Conservation (phyloP, 805 yeast species). For the Metschnikowia rubicola region DNA sequence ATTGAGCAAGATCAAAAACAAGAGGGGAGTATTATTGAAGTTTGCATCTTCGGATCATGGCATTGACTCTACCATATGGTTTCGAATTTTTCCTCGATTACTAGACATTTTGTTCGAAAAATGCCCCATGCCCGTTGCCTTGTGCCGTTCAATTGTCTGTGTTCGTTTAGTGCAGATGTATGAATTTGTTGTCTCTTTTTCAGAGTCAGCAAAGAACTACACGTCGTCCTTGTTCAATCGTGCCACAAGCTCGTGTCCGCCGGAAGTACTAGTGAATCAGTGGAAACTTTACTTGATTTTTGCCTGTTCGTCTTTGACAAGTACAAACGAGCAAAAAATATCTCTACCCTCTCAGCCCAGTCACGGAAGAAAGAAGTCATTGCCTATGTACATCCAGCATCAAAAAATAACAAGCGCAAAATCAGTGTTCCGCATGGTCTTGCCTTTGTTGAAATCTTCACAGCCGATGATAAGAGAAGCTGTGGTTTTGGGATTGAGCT, state of each 20-base stretch:
- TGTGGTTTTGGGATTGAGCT: conserved; percentile 82
- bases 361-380: conserved; percentile 73
- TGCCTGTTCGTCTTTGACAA: conserved; percentile 87
- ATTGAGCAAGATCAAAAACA: conserved; percentile 57
- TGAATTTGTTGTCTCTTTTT: conserved; percentile 57
- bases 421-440: conserved; percentile 80
- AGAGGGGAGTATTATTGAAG: conserved; percentile 65
- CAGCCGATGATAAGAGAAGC: conserved; percentile 77
- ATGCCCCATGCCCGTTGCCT: conserved; percentile 91
- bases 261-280: conserved; percentile 74
- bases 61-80: conserved; percentile 96
- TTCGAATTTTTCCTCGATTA: conserved; percentile 76
- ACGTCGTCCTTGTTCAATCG: conserved; percentile 36
- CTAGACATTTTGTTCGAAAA: conserved; percentile 67
- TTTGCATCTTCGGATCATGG: conserved; percentile 92
- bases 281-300: conserved; percentile 88
- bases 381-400: conserved; percentile 80
- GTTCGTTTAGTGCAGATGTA: conserved; percentile 82
- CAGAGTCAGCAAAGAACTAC: conserved; percentile 41
- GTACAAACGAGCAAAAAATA: conserved; percentile 81
- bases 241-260: conserved; percentile 38
- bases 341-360: conserved; percentile 44
- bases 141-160: conserved; percentile 88
- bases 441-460: conserved; percentile 72
- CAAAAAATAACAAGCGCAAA: conserved; percentile 91